phyloP scores from a whole-genome alignment of 2,329 filamentous ascomycete species.

The Saccharata proteae region DNA sequence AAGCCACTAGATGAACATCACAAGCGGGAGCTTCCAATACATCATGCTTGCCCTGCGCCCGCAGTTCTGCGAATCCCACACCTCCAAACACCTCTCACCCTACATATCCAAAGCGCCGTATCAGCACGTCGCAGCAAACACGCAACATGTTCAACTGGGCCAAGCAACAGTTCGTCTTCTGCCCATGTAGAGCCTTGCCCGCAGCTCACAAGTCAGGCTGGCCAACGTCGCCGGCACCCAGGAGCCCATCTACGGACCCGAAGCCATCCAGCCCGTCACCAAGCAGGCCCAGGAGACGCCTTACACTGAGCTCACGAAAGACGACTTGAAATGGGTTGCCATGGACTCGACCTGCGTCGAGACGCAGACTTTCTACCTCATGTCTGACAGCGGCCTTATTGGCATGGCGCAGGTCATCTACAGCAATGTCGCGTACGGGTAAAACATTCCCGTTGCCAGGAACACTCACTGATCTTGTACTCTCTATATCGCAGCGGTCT shows the following conservation, averaged over 20 bases:
- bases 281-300: slow-evolving; percentile 66
- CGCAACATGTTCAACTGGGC: slow-evolving; percentile 85
- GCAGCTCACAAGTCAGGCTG: slow-evolving; percentile 30
- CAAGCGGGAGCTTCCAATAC: no score
- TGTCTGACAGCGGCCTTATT: slow-evolving; percentile 62
- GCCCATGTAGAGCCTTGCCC: slow-evolving; percentile 13
- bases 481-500: slow-evolving; percentile 66
- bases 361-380: slow-evolving; percentile 89
- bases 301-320: slow-evolving; percentile 65
- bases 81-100: no score
- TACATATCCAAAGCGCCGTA: no score
- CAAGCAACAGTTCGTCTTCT: slow-evolving; percentile 64
- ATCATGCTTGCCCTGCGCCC: no score
- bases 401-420: slow-evolving; percentile 88
- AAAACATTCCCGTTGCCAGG: slow-evolving; percentile 3
- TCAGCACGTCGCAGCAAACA: neutral
- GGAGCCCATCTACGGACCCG: slow-evolving; percentile 88
- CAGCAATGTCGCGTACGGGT: slow-evolving; percentile 81
- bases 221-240: slow-evolving; percentile 84
- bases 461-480: slow-evolving; percentile 12
- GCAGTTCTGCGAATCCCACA: no score
- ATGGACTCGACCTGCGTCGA: slow-evolving; percentile 83
- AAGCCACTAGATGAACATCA: no score
- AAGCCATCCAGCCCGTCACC: slow-evolving; percentile 75
- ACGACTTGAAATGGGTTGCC: slow-evolving; percentile 71